Evolutionary conservation across 495 filamentous ascomycete genomes (phyloP).

Genomic region (Letharia lupina): DNA sequence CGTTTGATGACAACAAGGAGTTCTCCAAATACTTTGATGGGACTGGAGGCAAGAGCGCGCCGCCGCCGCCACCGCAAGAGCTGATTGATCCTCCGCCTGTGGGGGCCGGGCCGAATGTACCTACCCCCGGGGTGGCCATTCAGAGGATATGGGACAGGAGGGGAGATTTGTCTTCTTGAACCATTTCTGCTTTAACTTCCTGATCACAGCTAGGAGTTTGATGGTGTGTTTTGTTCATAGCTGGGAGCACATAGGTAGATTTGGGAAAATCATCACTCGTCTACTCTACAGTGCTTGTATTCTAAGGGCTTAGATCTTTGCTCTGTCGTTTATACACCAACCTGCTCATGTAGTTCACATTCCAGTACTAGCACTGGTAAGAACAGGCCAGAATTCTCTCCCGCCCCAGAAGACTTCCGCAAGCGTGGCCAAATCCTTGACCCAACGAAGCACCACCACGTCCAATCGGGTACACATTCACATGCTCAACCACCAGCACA

Average conservation of each 20-base stretch:
- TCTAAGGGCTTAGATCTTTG: no score
- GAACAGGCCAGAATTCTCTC: no score
- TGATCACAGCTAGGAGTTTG: neutral
- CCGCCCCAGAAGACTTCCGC: no score
- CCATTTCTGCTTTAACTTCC: neutral
- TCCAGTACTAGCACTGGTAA: no score
- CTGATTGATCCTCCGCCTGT: constrained; percentile 15
- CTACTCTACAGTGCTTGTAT: neutral
- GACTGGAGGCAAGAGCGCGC: constrained; percentile 40
- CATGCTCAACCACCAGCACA: no score
- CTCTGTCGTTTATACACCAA: no score
- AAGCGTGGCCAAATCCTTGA: no score
- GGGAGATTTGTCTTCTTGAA: neutral
- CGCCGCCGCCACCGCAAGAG: constrained; percentile 46
- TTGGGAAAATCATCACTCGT: neutral
- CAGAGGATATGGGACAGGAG: neutral
- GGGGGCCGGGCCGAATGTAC: neutral
- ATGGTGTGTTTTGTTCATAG: neutral
- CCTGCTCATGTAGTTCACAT: no score
- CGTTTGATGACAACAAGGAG: constrained; percentile 75
- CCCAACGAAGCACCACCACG: no score
- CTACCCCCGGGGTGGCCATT: neutral
- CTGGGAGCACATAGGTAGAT: constrained; percentile 1
- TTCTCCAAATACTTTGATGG: constrained; percentile 87
- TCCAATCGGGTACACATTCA: no score